phyloP scores from a whole-genome alignment of 306 rosid genomes.

The Gastrolobium bilobum region DNA sequence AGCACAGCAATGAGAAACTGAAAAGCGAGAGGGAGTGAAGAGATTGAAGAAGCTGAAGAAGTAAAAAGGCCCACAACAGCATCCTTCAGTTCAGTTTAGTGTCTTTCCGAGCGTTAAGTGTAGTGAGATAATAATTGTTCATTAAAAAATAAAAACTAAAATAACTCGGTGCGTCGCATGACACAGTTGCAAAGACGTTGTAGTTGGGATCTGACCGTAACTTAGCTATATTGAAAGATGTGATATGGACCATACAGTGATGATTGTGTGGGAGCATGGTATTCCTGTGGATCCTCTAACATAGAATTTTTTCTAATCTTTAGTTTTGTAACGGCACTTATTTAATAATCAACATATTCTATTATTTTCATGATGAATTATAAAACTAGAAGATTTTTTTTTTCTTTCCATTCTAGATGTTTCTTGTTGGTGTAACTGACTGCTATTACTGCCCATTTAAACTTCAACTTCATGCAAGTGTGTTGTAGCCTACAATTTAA shows the following conservation, averaged over 20 bases:
- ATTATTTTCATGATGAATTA: slow-evolving; percentile 39
- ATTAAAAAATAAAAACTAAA: slow-evolving; percentile 37
- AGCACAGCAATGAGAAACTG: slow-evolving; percentile 55
- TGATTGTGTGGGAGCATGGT: not conserved
- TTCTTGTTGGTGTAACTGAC: too few species aligned
- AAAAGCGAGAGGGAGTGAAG: slow-evolving; percentile 41
- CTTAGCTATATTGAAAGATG: not conserved
- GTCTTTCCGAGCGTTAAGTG: slow-evolving; percentile 38
- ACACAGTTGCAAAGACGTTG: not conserved
- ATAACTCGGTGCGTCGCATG: slow-evolving; percentile 27
- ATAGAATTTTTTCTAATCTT: not conserved
- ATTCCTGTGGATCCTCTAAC: slow-evolving; percentile 9
- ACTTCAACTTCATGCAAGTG: too few species aligned
- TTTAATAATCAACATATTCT: slow-evolving; percentile 3
- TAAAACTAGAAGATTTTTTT: slow-evolving; percentile 27
- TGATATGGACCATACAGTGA: not conserved
- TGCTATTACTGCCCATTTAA: too few species aligned
- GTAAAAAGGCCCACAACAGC: not conserved
- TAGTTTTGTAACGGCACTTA: slow-evolving; percentile 47
- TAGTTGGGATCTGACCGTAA: slow-evolving; percentile 35
- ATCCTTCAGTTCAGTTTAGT: slow-evolving; percentile 24
- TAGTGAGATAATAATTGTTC: slow-evolving; percentile 24
- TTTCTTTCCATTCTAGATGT: not conserved
- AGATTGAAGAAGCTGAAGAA: slow-evolving; percentile 5
- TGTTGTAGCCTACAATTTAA: too few species aligned